Conservation (phyloP, 495 filamentous ascomycete genomes). For the Paragyromitra xinjiangensis region DNA sequence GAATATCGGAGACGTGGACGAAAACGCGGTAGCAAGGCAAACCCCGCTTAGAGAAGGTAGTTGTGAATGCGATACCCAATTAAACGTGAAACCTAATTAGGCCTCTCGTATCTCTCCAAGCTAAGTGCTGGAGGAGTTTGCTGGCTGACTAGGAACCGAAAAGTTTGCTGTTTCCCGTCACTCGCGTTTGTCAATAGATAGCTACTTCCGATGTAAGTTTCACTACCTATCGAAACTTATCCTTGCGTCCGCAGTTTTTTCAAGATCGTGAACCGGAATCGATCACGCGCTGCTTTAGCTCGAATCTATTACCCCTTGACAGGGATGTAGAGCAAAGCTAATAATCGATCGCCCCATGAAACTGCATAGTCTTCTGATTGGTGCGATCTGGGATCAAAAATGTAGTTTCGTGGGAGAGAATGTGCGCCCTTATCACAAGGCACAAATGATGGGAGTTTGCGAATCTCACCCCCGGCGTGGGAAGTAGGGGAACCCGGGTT, state of each 20-base stretch:
- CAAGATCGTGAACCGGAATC: neutral
- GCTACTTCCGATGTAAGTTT: neutral
- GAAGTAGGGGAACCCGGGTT: neutral
- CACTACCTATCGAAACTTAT: too few relatives aligned
- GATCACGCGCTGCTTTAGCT: neutral
- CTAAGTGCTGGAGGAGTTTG: neutral
- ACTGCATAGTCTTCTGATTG: neutral
- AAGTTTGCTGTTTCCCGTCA: neutral
- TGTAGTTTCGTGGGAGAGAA: neutral
- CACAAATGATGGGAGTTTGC: neutral
- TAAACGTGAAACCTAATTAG: neutral
- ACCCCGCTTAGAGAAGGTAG: neutral
- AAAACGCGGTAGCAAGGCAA: neutral
- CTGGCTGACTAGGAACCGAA: neutral
- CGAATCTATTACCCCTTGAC: neutral
- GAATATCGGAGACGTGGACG: too few relatives aligned
- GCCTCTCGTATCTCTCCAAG: neutral
- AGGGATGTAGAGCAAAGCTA: neutral
- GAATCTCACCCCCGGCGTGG: neutral
- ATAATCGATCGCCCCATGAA: conserved; percentile 9
- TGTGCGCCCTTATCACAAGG: neutral
- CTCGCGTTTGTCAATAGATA: neutral
- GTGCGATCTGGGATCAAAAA: conserved; percentile 1
- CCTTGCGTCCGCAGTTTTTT: neutral
- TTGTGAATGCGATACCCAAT: neutral